A percentile compares a stretch with the other conserved stretches of the same genome.
phyloP scores from a whole-genome alignment of 768 basidiomycete species.

The Lentinula aciculospora region DNA sequence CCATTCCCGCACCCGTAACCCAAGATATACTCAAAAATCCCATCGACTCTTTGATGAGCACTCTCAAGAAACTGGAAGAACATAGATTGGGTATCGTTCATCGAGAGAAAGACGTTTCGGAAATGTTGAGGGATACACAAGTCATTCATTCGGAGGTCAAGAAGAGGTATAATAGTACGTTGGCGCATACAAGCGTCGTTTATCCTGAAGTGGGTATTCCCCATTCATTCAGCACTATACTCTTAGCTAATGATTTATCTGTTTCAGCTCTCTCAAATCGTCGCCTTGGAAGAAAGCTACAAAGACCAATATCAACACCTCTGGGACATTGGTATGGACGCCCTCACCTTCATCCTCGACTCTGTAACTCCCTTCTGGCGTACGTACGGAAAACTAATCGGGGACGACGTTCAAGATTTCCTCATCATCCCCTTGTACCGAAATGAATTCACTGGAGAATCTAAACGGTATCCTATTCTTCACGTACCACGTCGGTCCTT shows the following conservation, averaged over 20 bases:
- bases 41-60: constrained; percentile 41
- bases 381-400: constrained; percentile 76
- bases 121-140: constrained; percentile 48
- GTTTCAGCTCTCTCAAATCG: constrained; percentile 59
- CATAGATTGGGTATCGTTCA: constrained; percentile 37
- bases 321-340: constrained; percentile 79
- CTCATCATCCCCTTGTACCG: constrained; percentile 79
- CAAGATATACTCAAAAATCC: constrained; percentile 49
- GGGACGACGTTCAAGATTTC: constrained; percentile 74
- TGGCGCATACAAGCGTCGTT: constrained; percentile 64
- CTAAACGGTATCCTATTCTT: constrained; percentile 58
- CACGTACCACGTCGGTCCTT: constrained; percentile 56
- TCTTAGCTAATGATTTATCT: too few species aligned
- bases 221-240: too few species aligned
- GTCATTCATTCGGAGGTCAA: constrained; percentile 52
- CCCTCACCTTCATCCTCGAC: constrained; percentile 68
- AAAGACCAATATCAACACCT: constrained; percentile 75
- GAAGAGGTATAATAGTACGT: constrained; percentile 55
- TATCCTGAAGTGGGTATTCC: constrained; percentile 65
- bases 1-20: constrained; percentile 18
- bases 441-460: constrained; percentile 78
- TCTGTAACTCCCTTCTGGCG: constrained; percentile 78
- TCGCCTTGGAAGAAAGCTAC: constrained; percentile 73
- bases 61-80: constrained; percentile 44
- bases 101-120: constrained; percentile 44